Evolutionary conservation across 2,329 filamentous ascomycete genomes (phyloP), one percentile per base, ranked within the genome.

Genomic region (Alternaria triticimaculans): DNA sequence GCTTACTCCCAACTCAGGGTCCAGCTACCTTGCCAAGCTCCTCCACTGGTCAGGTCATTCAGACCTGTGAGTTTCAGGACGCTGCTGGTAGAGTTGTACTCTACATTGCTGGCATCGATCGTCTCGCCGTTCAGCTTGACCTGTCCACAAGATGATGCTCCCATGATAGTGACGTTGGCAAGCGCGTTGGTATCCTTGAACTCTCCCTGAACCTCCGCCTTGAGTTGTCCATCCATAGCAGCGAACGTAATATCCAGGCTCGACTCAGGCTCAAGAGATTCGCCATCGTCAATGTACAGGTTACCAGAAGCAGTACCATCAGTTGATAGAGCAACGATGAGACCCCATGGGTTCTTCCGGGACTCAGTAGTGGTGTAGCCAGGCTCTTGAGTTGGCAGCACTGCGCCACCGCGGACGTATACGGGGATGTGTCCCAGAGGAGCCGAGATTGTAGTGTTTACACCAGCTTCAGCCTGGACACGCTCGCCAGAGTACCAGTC

Each of bases 281-380:
- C 90, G 2, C 92, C 92, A 69, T 95, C 92, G 70, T 94, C 92
- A 8, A 94, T 75, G 73, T 94, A 94, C 28, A 94, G 78, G 18
- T 82, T 77, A 0, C 92, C 92, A 2, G 72, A 80, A 0, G 92
- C 91, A 2, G 79, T 76, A 1, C 88, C 88, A 15, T 84, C 72
- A 2, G 74, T 70, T 65, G 86, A 84, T 1, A 92, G 84, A 3
- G 90, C 89, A 1, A 88, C 86, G 10, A 93, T 81, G 44, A 94
- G 68, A 8, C 86, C 87, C 89, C 91, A 94, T 0, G 88, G 85
- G 51, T 87, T 91, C 53, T 84, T 82, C 37, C 91, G 84, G 20
- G 85, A 87, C 37, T 87, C 88, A 0, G 83, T 79, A 0, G 90
- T 93, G 3, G 91, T 93, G 79, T 91, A 82, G 0, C 85, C 89